phyloP scores from a whole-genome alignment of 208 protist genomes.

The Entamoeba invadens region DNA sequence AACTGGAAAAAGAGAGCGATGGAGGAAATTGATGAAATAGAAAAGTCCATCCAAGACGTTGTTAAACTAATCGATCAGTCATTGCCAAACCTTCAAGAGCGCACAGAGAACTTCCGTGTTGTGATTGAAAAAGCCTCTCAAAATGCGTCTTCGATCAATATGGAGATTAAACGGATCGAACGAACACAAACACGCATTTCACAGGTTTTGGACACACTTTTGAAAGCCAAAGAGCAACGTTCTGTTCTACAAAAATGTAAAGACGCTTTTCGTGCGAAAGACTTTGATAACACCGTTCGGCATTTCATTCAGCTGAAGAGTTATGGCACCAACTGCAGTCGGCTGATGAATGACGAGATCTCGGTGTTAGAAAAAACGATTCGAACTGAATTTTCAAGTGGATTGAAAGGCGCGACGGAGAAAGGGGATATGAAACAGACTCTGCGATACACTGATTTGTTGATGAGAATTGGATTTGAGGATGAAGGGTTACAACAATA shows the following conservation, averaged over 20 bases:
- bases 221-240: background rate
- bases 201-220: background rate
- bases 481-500: background rate
- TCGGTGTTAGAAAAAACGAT: background rate
- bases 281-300: background rate
- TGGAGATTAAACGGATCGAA: background rate
- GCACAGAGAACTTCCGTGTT: background rate
- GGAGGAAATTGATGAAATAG: background rate
- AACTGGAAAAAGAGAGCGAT: too few relatives aligned
- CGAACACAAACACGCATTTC: background rate
- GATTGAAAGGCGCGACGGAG: background rate
- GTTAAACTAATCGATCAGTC: background rate
- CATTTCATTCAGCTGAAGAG: background rate
- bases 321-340: background rate
- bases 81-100: background rate
- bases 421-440: background rate
- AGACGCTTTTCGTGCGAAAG: background rate
- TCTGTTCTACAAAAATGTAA: background rate
- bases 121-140: background rate
- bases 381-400: background rate
- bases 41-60: background rate
- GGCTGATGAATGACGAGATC: background rate
- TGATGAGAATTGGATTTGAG: background rate
- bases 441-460: background rate
- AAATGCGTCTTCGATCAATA: background rate